Evolutionary conservation across 2,329 filamentous ascomycete genomes (phyloP), one percentile per base, ranked within the genome.

Genomic region (Talaromyces sp.): DNA sequence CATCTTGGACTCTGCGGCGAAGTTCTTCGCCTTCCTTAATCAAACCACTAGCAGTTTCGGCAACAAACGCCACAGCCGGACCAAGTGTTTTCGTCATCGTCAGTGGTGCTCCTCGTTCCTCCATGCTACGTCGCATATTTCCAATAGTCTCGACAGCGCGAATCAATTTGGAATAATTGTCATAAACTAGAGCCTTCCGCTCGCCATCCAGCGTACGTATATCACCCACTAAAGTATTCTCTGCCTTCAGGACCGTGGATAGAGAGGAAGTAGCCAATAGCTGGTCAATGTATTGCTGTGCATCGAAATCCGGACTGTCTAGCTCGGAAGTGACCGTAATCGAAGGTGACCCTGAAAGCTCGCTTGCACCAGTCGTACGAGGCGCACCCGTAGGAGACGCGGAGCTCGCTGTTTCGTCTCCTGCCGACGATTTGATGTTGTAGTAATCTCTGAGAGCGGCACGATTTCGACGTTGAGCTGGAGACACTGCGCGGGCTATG

Each of bases 111-210:
- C 78, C 74, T 3, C 78, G 73, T 58, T 80, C 78, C 69, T 82
- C 80, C 77, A 83, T 82, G 65, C 79, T 82, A 65, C 72, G 73
- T 36, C 81, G 75, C 81, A 83, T 82, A 80, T 91, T 92, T 59
- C 91, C 86, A 73, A 99, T 99, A 2, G 94, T 98, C 78, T 97
- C 94, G 11, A 96, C 97, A 1, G 95, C 95, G n/a, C 90, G 87
- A 70, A 99, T 97, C 70, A 99, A 81, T 80, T 98, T 98, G 71
- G 91, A 95, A 78, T 98, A 99, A 76, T 99, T 99, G 77, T 99
- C 94, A 77, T 99, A 99, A 4, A 99, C 95, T 68, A 99, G 81
- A 1, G 94, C 93, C 80, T 99, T 99, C 78, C 95, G 91, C 83
- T 99, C 95, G 27, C 94, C 94, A 73, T 98, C 95, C 19, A 99